Conservation (phyloP, 768 basidiomycete genomes). For the Cubamyces sp. region DNA sequence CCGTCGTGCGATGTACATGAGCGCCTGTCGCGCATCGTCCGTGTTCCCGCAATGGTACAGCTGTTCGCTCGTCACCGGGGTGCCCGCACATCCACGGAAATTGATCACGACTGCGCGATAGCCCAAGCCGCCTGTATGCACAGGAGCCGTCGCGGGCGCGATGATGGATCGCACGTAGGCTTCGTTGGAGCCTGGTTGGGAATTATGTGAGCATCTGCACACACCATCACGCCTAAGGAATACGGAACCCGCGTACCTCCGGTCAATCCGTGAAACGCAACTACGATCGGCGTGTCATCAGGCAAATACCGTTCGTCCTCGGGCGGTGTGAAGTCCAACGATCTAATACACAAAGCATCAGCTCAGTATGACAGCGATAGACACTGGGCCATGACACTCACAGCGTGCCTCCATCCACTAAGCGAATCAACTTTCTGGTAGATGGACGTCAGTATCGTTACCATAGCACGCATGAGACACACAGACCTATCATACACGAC, state of each 20-base stretch:
- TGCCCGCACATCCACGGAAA: constrained; percentile 89
- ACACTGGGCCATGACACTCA: constrained; percentile 36
- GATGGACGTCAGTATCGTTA: background rate
- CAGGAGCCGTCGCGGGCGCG: constrained; percentile 66
- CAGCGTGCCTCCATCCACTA: constrained; percentile 68
- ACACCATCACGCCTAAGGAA: background rate
- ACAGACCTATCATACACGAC: constrained; percentile 58
- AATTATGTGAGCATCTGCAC: background rate
- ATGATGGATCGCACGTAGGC: constrained; percentile 85
- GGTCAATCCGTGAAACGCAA: constrained; percentile 53
- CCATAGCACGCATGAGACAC: background rate
- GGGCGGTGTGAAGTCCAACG: constrained; percentile 63
- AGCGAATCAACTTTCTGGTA: constrained; percentile 49
- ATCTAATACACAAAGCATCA: constrained; percentile 40
- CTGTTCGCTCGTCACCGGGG: constrained; percentile 79
- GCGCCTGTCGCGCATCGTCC: constrained; percentile 81
- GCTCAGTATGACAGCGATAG: background rate
- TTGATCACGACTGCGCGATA: constrained; percentile 91
- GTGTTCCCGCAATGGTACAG: constrained; percentile 90
- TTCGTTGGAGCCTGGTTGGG: constrained; percentile 75
- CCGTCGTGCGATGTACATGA: constrained; percentile 69
- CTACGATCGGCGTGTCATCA: constrained; percentile 52
- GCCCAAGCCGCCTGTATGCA: constrained; percentile 79
- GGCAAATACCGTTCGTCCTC: constrained; percentile 29
- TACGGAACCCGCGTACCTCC: constrained; percentile 40